Base-by-base conservation (phyloP, 768 basidiomycete species). In the Coprinopsis sp. region DNA sequence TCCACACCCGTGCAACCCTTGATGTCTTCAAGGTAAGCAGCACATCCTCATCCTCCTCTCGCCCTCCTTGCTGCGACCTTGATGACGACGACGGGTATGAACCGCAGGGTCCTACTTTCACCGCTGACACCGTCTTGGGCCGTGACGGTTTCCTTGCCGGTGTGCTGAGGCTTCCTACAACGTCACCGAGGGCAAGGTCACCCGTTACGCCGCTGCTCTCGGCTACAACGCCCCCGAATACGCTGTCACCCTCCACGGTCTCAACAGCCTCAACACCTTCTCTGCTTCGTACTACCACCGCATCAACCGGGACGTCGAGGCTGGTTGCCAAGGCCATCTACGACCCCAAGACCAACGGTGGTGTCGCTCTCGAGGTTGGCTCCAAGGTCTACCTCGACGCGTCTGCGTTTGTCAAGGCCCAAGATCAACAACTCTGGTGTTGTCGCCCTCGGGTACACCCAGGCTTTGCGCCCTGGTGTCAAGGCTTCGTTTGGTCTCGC, bases 391-490 rank as follows among this genome's bases (percentile, higher is more conserved):
- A 83, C 72, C 83, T 94, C 53, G 93, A 97, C 71, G 68, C 77
- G 24, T 83, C 91, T 54, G 86, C 93, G 7, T 97, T 90, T 62
- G 78, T 97, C 71, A 98, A 99, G 79, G 90, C 93, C n/a, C 56
- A 97, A 97, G 79, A 94, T 98, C 75, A 97, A 97, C 82, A 95
- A 94, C 73, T 65, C 82, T 49, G 94, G 94, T 76, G 78, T 94
- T 62, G 78, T 96, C 55, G 86, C 54, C 50, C 19, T 10, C 86
- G 85, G 86, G 55, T 93, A 92, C 74, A 95, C 92, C 42, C 95
- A 99, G 73, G 72, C 80, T 30, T 87, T 99, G 62, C 88, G 91
- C 55, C 91, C 91, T 42, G 93, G 93, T 59, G 89, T 97, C 59
- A 91, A 87, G 67, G 87, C 87, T 37, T 78, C 87, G 40, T 93